phyloP scores from a whole-genome alignment of 176 grass and related monocot genomes.

The Thalia dealbata region DNA sequence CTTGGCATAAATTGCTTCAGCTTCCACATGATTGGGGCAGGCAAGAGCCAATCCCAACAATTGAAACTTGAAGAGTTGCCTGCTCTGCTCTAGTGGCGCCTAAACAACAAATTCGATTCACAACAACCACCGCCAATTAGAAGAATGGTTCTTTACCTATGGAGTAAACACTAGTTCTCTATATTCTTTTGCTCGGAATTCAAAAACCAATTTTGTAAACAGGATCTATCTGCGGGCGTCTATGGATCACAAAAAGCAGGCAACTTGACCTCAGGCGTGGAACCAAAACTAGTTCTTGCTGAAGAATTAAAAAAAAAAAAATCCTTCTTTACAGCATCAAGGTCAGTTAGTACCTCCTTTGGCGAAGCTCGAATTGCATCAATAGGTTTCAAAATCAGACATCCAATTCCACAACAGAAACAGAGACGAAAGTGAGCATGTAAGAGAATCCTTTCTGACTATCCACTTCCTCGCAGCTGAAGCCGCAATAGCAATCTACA shows the following conservation, averaged over 20 bases:
- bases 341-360: neutral
- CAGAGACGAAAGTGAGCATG: neutral
- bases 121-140: neutral
- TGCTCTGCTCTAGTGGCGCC: constrained; percentile 7
- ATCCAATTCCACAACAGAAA: neutral
- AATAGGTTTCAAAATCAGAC: neutral
- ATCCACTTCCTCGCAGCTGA: neutral
- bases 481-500: neutral
- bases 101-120: neutral
- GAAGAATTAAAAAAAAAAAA: neutral
- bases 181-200: neutral
- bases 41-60: neutral
- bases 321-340: neutral
- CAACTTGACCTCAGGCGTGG: neutral
- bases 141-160: neutral
- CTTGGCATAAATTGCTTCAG: constrained; percentile 65
- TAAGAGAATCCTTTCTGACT: neutral
- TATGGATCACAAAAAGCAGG: neutral
- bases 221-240: neutral
- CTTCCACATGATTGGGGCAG: constrained; percentile 48
- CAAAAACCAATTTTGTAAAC: neutral
- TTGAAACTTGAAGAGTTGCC: neutral
- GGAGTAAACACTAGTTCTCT: neutral
- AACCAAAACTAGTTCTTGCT: neutral
- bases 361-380: neutral